Conservation (phyloP, 441 rosid species). For the Breynia disticha region DNA sequence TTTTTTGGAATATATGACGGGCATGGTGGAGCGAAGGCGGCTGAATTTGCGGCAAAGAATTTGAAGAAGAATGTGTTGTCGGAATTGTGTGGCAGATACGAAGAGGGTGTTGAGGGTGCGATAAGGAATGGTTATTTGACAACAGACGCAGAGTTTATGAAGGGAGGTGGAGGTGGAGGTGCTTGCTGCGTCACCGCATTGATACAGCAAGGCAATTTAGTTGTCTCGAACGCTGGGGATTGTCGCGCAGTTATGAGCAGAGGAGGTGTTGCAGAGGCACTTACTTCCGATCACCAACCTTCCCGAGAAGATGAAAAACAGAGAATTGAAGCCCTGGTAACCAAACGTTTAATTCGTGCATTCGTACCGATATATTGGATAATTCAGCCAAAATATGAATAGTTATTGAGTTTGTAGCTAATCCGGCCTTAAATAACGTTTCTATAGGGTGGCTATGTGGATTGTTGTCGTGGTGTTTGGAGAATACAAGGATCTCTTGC, state of each 20-base stretch:
- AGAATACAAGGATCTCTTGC: constrained; percentile 62
- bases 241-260: not conserved
- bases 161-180: constrained; percentile 41
- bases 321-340: not conserved
- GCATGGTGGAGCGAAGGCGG: constrained; percentile 64
- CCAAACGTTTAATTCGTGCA: not conserved
- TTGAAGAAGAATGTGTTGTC: constrained; percentile 41
- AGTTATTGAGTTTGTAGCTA: not conserved
- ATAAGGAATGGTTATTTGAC: constrained; percentile 43
- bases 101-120: constrained; percentile 25
- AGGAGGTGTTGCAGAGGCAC: constrained; percentile 1
- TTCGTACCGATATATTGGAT: no score
- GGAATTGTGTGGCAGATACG: constrained; percentile 23
- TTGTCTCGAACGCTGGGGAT: not conserved
- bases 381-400: not conserved
- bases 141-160: constrained; percentile 20
- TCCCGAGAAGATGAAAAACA: not conserved
- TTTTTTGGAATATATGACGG: constrained; percentile 69
- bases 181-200: constrained; percentile 66
- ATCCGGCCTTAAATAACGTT: not conserved
- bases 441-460: constrained; percentile 66
- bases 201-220: constrained; percentile 25
- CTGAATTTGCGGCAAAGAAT: constrained; percentile 55
- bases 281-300: not conserved
- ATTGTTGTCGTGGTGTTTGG: constrained; percentile 52